phyloP scores from a whole-genome alignment of 345 rosid genomes.

The Odontarrhena argentea region DNA sequence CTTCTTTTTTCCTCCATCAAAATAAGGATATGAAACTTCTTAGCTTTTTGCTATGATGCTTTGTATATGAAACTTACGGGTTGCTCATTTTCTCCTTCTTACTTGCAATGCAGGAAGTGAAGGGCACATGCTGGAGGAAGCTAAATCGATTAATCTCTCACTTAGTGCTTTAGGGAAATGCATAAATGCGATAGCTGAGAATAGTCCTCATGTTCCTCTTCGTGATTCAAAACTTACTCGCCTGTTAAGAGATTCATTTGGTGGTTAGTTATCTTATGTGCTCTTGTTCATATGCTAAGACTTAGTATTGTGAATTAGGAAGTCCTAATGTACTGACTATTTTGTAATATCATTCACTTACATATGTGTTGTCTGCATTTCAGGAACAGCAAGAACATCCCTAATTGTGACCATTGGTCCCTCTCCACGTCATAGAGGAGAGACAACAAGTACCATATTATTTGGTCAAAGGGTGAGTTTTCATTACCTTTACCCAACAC shows the following conservation, averaged over 20 bases:
- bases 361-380: conserved; percentile 21
- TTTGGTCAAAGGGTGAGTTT: conserved; percentile 85
- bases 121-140: conserved; percentile 90
- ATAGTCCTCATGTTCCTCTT: conserved; percentile 80
- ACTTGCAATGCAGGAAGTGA: conserved; percentile 65
- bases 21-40: neutral
- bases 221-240: conserved; percentile 94
- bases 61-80: conserved; percentile 3
- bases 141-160: conserved; percentile 87
- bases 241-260: conserved; percentile 83
- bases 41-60: neutral
- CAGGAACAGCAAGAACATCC: conserved; percentile 90
- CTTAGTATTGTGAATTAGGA: conserved; percentile 15
- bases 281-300: conserved; percentile 16
- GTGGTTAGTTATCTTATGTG: conserved; percentile 56
- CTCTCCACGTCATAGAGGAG: conserved; percentile 89
- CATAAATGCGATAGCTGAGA: conserved; percentile 89
- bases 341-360: conserved; percentile 4
- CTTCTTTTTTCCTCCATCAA: neutral
- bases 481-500: conserved; percentile 16
- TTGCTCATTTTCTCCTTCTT: conserved; percentile 24
- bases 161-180: conserved; percentile 91
- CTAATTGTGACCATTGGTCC: conserved; percentile 83
- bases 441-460: conserved; percentile 83
- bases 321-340: conserved; percentile 15